phyloP scores from a whole-genome alignment of 345 rosid genomes.

The Eucalyptus cloeziana region DNA sequence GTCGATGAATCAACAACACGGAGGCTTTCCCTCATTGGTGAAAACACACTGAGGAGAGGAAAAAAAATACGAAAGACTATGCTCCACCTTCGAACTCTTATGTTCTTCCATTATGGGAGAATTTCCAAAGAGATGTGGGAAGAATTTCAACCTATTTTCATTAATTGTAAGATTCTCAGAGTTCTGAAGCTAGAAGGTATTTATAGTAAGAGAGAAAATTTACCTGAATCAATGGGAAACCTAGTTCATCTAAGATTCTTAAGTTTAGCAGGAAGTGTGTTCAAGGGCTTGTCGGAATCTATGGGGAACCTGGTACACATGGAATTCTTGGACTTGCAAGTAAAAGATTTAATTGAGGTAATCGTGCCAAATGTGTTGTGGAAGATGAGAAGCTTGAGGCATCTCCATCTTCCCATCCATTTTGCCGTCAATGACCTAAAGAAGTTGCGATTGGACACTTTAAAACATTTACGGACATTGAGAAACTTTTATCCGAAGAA shows the following conservation, averaged over 20 bases:
- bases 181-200: background rate
- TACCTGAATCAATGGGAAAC: background rate
- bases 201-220: background rate
- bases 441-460: background rate
- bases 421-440: background rate
- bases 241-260: background rate
- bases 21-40: background rate
- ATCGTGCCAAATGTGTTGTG: constrained; percentile 4
- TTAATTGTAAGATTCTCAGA: background rate
- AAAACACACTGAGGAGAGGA: too few relatives aligned
- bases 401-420: constrained; percentile 2
- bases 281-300: background rate
- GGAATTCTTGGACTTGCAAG: constrained; percentile 4
- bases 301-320: constrained; percentile 8
- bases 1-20: background rate
- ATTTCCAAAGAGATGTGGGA: background rate
- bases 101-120: background rate
- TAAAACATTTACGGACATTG: constrained; percentile 1
- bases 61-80: background rate
- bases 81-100: constrained; percentile 14
- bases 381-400: constrained; percentile 6
- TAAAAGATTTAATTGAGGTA: too few relatives aligned
- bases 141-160: background rate
- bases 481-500: constrained; percentile 1
- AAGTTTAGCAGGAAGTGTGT: background rate